Conservation (phyloP, 768 basidiomycete genomes). For the Leucosporidium creatinivorum region DNA sequence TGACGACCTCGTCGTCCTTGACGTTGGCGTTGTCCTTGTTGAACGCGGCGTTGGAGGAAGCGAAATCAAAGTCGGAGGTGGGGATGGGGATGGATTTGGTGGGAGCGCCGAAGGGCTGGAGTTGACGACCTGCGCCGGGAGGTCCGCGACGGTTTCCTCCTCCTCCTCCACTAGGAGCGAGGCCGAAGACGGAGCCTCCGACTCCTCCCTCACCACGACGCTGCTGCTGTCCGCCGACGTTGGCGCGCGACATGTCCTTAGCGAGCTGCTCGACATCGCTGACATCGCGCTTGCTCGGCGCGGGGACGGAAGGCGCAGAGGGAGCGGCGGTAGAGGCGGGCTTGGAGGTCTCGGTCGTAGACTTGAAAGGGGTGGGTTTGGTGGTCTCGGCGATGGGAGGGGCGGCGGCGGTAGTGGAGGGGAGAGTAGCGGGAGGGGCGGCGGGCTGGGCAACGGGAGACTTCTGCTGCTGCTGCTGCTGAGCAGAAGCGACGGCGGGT, state of each 20-base stretch:
- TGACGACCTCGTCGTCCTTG: slow-evolving; percentile 26
- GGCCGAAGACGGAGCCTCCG: slow-evolving; percentile 6
- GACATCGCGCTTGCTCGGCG: slow-evolving; percentile 4
- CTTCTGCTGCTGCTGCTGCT: slow-evolving; percentile 9
- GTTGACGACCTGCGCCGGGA: not conserved
- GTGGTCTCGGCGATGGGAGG: slow-evolving; percentile 6
- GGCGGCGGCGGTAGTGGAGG: not conserved
- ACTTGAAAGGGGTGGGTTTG: slow-evolving; percentile 1
- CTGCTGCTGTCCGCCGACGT: not conserved
- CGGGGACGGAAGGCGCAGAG: slow-evolving; percentile 9
- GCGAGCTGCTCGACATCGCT: slow-evolving; percentile 32
- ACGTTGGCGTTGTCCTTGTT: slow-evolving; percentile 20
- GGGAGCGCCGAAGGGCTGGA: slow-evolving; percentile 12
- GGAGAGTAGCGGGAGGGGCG: not conserved
- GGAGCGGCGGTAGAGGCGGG: not conserved
- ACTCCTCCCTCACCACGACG: not conserved
- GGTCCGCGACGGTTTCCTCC: not conserved
- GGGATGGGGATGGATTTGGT: slow-evolving; percentile 18
- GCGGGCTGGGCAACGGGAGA: not conserved
- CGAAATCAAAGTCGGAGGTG: slow-evolving; percentile 38
- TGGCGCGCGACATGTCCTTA: slow-evolving; percentile 24
- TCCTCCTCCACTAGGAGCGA: slow-evolving; percentile 4
- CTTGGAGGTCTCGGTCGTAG: not conserved
- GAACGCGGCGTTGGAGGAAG: slow-evolving; percentile 37
- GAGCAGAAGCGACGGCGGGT: not conserved